phyloP scores from a whole-genome alignment of 176 grass and related monocot species.

The Oryza rufipogon region DNA sequence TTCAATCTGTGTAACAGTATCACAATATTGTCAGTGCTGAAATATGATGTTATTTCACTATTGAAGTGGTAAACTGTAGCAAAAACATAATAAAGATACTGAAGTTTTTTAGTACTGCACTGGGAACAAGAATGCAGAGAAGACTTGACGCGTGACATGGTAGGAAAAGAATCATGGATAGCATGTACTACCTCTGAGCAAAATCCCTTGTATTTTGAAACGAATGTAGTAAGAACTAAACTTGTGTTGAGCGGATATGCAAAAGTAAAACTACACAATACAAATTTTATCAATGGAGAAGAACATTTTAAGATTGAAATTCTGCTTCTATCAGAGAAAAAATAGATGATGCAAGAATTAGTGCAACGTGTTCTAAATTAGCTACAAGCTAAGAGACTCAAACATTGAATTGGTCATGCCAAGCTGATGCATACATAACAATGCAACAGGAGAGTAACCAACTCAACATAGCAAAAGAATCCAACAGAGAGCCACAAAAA shows the following conservation, averaged over 20 bases:
- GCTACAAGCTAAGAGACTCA: background rate
- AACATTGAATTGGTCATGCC: background rate
- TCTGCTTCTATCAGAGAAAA: background rate
- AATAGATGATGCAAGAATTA: background rate
- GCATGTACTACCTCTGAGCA: too few species aligned
- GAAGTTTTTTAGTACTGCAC: background rate
- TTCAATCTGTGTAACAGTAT: conserved; percentile 34
- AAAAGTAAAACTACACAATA: background rate
- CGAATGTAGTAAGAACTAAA: background rate
- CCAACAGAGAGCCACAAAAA: background rate
- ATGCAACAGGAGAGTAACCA: background rate
- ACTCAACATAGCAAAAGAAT: background rate
- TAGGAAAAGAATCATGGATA: background rate
- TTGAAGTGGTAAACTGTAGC: background rate
- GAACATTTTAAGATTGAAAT: background rate
- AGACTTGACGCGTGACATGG: background rate
- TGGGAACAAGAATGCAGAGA: background rate
- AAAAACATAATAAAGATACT: background rate
- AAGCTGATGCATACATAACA: background rate
- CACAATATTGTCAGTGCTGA: background rate
- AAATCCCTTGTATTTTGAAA: too few species aligned
- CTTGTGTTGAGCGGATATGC: background rate
- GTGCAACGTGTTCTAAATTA: background rate
- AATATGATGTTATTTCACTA: background rate
- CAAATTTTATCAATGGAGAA: background rate